Percentiles rank a stretch among this genome's conserved stretches.
phyloP scores from a whole-genome alignment of 257 asterid species.

The Capsicum pubescens region DNA sequence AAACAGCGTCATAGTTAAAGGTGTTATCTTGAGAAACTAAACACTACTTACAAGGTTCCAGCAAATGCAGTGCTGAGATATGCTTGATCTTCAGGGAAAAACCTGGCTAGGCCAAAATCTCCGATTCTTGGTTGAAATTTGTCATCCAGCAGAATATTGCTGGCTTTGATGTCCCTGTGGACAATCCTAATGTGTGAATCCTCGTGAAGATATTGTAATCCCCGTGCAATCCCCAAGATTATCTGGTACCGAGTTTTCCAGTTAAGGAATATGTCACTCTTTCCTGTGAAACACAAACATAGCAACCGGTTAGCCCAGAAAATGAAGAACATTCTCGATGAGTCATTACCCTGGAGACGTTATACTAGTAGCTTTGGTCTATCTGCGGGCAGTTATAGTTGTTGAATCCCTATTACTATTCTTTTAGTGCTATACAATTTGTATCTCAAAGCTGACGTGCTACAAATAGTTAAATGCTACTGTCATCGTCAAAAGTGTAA shows the following conservation, averaged over 20 bases:
- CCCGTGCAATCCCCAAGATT: constrained; percentile 79
- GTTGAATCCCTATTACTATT: not conserved
- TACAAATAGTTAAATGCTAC: too few species aligned
- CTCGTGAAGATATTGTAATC: constrained; percentile 81
- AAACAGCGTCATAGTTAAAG: not conserved
- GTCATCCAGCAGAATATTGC: constrained; percentile 81
- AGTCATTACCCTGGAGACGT: not conserved
- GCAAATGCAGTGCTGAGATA: constrained; percentile 88
- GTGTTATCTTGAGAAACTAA: not conserved
- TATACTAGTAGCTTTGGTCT: not conserved
- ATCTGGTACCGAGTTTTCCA: constrained; percentile 78
- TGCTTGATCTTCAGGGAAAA: constrained; percentile 90
- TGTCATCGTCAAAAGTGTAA: too few species aligned
- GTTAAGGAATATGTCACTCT: constrained; percentile 50
- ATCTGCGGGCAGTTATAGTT: not conserved
- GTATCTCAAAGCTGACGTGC: too few species aligned
- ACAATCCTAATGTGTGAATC: constrained; percentile 79
- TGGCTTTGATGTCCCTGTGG: constrained; percentile 87
- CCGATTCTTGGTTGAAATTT: constrained; percentile 78
- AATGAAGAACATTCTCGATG: not conserved
- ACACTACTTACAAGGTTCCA: constrained; percentile 73
- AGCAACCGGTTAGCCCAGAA: not conserved
- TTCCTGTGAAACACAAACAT: constrained; percentile 51
- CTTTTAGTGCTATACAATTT: too few species aligned
- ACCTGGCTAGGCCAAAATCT: constrained; percentile 86